Evolutionary conservation across 2,329 filamentous ascomycete species (phyloP).

Genomic region (Penicillium sp.): DNA sequence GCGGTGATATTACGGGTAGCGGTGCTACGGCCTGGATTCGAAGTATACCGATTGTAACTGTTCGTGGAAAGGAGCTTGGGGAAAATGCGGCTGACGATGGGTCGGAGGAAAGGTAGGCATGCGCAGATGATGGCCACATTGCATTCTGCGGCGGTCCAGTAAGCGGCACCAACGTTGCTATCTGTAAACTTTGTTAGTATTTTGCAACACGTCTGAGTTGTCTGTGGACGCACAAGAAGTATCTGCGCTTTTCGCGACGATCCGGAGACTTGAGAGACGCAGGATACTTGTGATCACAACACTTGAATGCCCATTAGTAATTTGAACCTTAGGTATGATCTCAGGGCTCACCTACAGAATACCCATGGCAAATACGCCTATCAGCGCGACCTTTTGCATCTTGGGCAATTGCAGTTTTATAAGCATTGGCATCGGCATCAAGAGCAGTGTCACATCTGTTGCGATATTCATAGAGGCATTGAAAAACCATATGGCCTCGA

Average conservation of each 20-base stretch:
- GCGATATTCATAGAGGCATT: conserved; percentile 47
- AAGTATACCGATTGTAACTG: conserved; percentile 29
- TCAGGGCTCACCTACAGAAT: conserved; percentile 31
- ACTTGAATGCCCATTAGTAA: conserved; percentile 15
- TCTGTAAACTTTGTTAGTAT: conserved; percentile 18
- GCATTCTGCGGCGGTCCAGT: conserved; percentile 48
- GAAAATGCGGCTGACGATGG: conserved; percentile 42
- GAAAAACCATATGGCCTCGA: conserved; percentile 46
- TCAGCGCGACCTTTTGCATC: conserved; percentile 44
- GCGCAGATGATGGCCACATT: conserved; percentile 47
- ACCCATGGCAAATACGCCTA: conserved; percentile 47
- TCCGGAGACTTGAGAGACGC: conserved; percentile 31
- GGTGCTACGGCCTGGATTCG: conserved; percentile 17
- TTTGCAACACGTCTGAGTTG: not conserved
- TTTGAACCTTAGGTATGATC: accelerated
- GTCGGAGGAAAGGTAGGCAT: conserved; percentile 44
- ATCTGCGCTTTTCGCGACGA: conserved; percentile 29
- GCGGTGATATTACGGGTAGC: conserved; percentile 14
- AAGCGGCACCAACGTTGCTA: conserved; percentile 43
- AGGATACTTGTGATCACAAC: conserved; percentile 38
- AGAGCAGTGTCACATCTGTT: conserved; percentile 46
- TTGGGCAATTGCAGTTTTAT: conserved; percentile 43
- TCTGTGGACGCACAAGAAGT: conserved; percentile 28
- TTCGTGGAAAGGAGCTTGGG: conserved; percentile 37
- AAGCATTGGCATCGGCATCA: conserved; percentile 47